Percentiles rank a stretch among this genome's conserved stretches.
Evolutionary conservation across 768 basidiomycete genomes (phyloP).

Genomic region (Inosperma sp.): DNA sequence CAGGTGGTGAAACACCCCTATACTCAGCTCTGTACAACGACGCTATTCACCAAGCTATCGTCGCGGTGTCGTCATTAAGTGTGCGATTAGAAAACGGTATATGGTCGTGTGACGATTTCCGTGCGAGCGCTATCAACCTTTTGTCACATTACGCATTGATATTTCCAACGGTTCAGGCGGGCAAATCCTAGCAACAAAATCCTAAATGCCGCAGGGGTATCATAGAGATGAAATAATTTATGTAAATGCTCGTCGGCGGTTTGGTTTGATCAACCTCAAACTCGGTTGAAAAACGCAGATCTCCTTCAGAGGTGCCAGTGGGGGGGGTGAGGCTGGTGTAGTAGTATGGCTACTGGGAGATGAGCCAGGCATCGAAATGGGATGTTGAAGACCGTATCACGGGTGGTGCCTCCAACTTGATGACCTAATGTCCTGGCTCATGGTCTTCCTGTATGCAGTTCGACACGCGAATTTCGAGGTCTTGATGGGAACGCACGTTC

Average conservation of each 20-base stretch:
- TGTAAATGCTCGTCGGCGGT: conserved; percentile 86
- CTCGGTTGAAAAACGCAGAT: conserved; percentile 50
- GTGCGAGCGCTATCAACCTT: conserved; percentile 49
- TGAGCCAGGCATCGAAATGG: conserved; percentile 50
- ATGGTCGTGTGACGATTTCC: conserved; percentile 54
- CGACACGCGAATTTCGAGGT: conserved; percentile 74
- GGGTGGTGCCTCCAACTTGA: conserved; percentile 76
- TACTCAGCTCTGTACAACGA: conserved; percentile 78
- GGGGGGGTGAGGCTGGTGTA: conserved; percentile 12
- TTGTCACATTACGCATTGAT: conserved; percentile 71
- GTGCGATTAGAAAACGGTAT: conserved; percentile 83
- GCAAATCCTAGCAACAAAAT: conserved; percentile 52
- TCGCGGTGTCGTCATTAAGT: conserved; percentile 57
- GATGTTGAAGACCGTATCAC: conserved; percentile 27
- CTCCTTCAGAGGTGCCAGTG: conserved; percentile 18
- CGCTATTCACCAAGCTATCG: conserved; percentile 77
- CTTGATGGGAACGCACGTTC: conserved; percentile 70
- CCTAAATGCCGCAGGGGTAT: conserved; percentile 26
- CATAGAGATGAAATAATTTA: conserved; percentile 83
- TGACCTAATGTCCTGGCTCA: conserved; percentile 65
- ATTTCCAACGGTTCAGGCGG: conserved; percentile 84
- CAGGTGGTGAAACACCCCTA: too few species aligned
- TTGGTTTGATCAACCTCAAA: conserved; percentile 80
- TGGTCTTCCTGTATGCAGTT: conserved; percentile 71
- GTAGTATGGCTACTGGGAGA: conserved; percentile 41